Percentiles rank a stretch among this genome's conserved stretches.
These are phyloP conservation scores for Fusarium sp. DNA, from an alignment of 2,329 filamentous ascomycete species.

Conservation along the genomic window DNA sequence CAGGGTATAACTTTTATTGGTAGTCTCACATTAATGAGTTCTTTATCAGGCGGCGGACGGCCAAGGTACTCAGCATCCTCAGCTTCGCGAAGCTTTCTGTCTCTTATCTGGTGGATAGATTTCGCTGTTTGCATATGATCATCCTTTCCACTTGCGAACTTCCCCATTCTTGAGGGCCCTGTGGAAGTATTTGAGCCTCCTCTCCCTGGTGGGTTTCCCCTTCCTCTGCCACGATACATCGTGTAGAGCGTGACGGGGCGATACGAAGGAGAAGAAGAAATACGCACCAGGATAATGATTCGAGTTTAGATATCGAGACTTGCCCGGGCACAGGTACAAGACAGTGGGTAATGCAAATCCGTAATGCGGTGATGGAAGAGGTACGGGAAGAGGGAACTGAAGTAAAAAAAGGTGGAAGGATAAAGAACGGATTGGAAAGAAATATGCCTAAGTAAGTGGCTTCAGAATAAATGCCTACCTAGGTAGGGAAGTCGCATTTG, in stretches of 20 bases:
- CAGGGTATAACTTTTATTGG: not conserved
- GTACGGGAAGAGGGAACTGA: not conserved
- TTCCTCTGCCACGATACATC: slow-evolving; percentile 16
- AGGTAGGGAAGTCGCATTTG: not conserved
- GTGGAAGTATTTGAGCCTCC: not conserved
- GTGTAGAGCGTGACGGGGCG: not conserved
- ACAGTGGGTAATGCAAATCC: not conserved
- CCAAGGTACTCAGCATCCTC: slow-evolving; percentile 44
- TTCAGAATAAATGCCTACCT: not conserved
- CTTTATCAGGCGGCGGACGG: slow-evolving; percentile 38
- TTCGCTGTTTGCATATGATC: slow-evolving; percentile 39
- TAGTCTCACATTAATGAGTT: slow-evolving; percentile 45
- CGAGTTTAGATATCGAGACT: not conserved
- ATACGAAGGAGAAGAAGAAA: not conserved
- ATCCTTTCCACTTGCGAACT: slow-evolving; percentile 11
- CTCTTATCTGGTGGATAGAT: slow-evolving; percentile 37
- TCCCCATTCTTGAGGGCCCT: not conserved
- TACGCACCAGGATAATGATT: not conserved
- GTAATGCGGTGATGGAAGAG: not conserved
- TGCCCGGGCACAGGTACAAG: not conserved
- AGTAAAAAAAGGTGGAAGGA: not conserved
- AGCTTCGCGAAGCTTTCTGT: slow-evolving; percentile 29
- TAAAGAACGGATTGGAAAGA: not conserved
- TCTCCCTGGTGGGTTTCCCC: not conserved
- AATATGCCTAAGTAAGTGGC: slow-evolving; percentile 1